These are phyloP conservation scores for Lunularia cruciata DNA, from an alignment of 225 moss, liverwort and hornwort species.

Conservation along the genomic window DNA sequence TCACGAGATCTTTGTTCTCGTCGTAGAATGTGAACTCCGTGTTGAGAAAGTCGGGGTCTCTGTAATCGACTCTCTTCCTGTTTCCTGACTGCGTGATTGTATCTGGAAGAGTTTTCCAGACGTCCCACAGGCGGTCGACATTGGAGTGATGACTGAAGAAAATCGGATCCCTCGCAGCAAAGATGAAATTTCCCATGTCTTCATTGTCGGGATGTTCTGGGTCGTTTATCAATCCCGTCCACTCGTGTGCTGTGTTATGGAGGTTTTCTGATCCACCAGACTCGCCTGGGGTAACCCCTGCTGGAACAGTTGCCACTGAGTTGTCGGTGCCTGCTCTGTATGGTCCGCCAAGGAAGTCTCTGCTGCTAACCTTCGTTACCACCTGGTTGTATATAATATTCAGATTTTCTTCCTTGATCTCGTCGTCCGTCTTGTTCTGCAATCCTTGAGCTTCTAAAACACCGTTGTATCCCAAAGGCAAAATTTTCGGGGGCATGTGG, in stretches of 20 bases:
- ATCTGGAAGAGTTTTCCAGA: constrained; percentile 27
- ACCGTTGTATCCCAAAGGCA: constrained; percentile 30
- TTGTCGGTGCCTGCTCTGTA: constrained; percentile 15
- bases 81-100: constrained; percentile 14
- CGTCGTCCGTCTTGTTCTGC: not conserved
- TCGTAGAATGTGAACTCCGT: constrained; percentile 23
- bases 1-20: constrained; percentile 24
- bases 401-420: constrained; percentile 30
- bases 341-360: constrained; percentile 36
- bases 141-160: constrained; percentile 29
- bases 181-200: constrained; percentile 1
- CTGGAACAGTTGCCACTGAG: not conserved
- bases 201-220: constrained; percentile 39
- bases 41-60: constrained; percentile 11
- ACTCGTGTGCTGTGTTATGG: constrained; percentile 32
- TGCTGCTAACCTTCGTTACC: constrained; percentile 32
- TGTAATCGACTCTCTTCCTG: constrained; percentile 11
- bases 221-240: constrained; percentile 34
- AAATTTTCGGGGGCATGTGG: constrained; percentile 31
- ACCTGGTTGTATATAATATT: constrained; percentile 33
- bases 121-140: constrained; percentile 24
- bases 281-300: not conserved
- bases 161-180: constrained; percentile 15
- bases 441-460: not conserved
- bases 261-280: not conserved